phyloP scores from a whole-genome alignment of 139 green algal genomes.

The Tetradesmus lagerheimii region DNA sequence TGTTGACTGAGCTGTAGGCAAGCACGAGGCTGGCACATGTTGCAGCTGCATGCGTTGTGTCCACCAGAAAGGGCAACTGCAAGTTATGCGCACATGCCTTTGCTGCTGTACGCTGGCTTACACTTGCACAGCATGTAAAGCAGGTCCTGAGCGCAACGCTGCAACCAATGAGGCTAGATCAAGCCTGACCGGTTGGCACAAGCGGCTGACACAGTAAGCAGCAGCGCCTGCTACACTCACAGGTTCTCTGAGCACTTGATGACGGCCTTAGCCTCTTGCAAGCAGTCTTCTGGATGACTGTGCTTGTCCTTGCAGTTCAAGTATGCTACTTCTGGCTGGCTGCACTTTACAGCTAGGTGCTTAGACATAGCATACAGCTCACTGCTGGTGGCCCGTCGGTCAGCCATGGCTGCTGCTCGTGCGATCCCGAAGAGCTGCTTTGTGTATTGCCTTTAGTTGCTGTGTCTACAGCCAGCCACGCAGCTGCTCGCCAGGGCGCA shows the following conservation, averaged over 20 bases:
- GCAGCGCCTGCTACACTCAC: conserved; percentile 24
- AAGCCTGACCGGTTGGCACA: not conserved
- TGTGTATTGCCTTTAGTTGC: not conserved
- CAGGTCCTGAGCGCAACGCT: not conserved
- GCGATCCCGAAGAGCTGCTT: not conserved
- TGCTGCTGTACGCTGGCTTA: not conserved
- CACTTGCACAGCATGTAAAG: not conserved
- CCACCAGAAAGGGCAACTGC: too few relatives aligned
- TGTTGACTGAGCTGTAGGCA: too few relatives aligned
- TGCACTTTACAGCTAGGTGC: conserved; percentile 44
- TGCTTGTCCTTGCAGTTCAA: conserved; percentile 53
- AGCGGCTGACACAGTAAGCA: not conserved
- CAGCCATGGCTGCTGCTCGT: conserved; percentile 11
- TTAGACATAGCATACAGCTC: conserved; percentile 55
- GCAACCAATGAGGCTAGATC: not conserved
- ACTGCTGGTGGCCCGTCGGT: conserved; percentile 42
- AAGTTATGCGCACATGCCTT: not conserved
- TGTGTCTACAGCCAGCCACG: not conserved
- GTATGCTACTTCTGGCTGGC: conserved; percentile 36
- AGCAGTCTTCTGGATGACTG: conserved; percentile 53
- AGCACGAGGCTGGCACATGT: too few relatives aligned
- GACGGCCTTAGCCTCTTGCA: conserved; percentile 51
- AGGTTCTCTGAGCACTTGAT: conserved; percentile 49
- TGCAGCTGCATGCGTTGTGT: too few relatives aligned
- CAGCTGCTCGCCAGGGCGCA: not conserved